Percentiles rank a stretch among this genome's conserved stretches.
These are phyloP conservation scores for Protomyces macrosporus DNA, from an alignment of 1,139 yeast genomes.

Conservation along the genomic window DNA sequence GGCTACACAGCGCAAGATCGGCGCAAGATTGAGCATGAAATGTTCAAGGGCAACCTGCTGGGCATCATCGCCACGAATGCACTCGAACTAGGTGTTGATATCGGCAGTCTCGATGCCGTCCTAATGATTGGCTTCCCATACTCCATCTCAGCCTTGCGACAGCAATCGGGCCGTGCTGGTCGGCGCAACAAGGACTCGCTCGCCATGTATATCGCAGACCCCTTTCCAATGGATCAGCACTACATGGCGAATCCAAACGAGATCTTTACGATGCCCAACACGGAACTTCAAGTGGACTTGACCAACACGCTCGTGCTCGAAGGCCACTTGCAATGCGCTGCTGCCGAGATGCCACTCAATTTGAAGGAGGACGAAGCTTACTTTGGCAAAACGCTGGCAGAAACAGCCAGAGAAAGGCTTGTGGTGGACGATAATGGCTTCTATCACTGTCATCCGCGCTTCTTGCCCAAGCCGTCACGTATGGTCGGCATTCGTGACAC, in stretches of 20 bases:
- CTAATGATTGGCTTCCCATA: constrained; percentile 87
- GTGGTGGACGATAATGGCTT: constrained; percentile 45
- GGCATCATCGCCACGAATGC: constrained; percentile 96
- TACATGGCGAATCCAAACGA: constrained; percentile 67
- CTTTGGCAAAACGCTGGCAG: constrained; percentile 42
- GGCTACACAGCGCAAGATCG: constrained; percentile 86
- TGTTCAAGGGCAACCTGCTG: constrained; percentile 77
- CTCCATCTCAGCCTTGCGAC: constrained; percentile 80
- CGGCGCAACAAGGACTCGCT: constrained; percentile 69
- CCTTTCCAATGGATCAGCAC: constrained; percentile 80
- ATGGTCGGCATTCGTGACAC: constrained; percentile 68
- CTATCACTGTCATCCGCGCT: constrained; percentile 57
- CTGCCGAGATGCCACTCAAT: constrained; percentile 68
- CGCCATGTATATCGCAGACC: constrained; percentile 77
- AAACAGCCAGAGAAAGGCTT: constrained; percentile 25
- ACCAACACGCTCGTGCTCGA: constrained; percentile 58
- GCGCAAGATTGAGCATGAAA: constrained; percentile 75
- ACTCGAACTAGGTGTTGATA: constrained; percentile 87
- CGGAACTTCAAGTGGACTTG: constrained; percentile 49
- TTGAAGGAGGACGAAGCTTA: constrained; percentile 51
- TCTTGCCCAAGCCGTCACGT: constrained; percentile 74
- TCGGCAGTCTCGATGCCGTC: constrained; percentile 87
- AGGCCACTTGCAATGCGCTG: constrained; percentile 90
- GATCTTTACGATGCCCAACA: constrained; percentile 46
- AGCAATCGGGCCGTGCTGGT: constrained; percentile 96